Conservation (phyloP, 495 filamentous ascomycete genomes). For the Xylaria telfairii region DNA sequence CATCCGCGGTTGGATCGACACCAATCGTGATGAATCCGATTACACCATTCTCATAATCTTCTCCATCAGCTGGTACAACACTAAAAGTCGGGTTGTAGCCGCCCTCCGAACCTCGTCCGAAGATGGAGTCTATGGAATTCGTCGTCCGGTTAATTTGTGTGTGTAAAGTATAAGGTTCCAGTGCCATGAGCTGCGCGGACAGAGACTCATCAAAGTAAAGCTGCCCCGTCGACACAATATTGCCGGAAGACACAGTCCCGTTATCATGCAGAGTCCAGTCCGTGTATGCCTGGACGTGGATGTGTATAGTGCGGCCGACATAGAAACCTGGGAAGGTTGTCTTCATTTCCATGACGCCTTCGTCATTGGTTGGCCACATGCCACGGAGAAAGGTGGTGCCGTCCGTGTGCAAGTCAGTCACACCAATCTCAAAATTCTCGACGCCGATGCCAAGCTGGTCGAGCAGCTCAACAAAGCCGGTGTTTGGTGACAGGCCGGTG, state of each 20-base stretch:
- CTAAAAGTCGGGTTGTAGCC: slow-evolving; percentile 9
- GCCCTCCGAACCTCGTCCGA: neutral
- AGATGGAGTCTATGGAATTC: slow-evolving; percentile 10
- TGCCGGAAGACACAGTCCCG: slow-evolving; percentile 21
- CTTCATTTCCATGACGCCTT: too few relatives aligned
- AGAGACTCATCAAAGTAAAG: slow-evolving; percentile 28
- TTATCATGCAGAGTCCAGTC: slow-evolving; percentile 26
- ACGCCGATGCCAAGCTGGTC: slow-evolving; percentile 9
- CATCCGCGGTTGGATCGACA: too few relatives aligned
- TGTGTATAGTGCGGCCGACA: neutral
- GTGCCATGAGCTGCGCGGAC: slow-evolving; percentile 25
- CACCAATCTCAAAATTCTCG: slow-evolving; percentile 9
- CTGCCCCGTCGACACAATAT: slow-evolving; percentile 26
- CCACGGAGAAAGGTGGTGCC: neutral
- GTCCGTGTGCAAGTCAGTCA: slow-evolving; percentile 24
- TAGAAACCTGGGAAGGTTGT: too few relatives aligned
- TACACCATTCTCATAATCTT: slow-evolving; percentile 10
- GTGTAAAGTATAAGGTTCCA: slow-evolving; percentile 28
- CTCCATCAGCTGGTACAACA: slow-evolving; percentile 17
- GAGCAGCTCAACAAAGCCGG: slow-evolving; percentile 22
- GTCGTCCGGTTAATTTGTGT: slow-evolving; percentile 28
- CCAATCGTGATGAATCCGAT: slow-evolving; percentile 12
- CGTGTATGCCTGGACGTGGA: slow-evolving; percentile 26
- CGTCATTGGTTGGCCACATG: too few relatives aligned
- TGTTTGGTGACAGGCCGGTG: slow-evolving; percentile 18